Conservation (phyloP, 768 basidiomycete species). For the Obba rivulosa region DNA sequence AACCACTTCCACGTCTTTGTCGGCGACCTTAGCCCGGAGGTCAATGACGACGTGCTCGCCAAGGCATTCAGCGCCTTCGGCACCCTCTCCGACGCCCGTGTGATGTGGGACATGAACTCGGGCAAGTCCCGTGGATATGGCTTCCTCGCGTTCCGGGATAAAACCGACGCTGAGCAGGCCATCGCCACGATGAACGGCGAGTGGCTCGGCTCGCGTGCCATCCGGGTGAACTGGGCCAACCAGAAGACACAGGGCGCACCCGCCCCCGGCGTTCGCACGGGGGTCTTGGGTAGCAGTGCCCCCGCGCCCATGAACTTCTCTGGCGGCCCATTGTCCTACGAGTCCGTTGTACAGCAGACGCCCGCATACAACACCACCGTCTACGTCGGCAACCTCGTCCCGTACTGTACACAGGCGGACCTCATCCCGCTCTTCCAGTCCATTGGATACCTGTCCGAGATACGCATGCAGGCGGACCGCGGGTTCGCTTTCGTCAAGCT, state of each 20-base stretch:
- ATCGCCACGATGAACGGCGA: conserved; percentile 99
- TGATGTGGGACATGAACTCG: conserved; percentile 99
- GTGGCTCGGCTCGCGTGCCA: conserved; percentile 97
- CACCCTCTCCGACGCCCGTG: conserved; percentile 92
- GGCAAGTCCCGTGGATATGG: conserved; percentile 98
- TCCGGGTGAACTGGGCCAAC: conserved; percentile 99
- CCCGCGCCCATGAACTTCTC: conserved; percentile 91
- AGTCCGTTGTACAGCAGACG: conserved; percentile 89
- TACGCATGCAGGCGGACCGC: conserved; percentile 98
- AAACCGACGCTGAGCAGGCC: conserved; percentile 98
- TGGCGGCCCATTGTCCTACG: conserved; percentile 86
- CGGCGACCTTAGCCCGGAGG: conserved; percentile 98
- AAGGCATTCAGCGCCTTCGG: conserved; percentile 99
- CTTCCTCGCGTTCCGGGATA: conserved; percentile 97
- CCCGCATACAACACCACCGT: conserved; percentile 93
- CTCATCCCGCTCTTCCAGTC: conserved; percentile 97
- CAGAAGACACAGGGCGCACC: conserved; percentile 86
- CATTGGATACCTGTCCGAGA: conserved; percentile 97
- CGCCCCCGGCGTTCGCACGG: conserved; percentile 2
- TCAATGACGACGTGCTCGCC: conserved; percentile 93
- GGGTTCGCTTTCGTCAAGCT: conserved; percentile 99
- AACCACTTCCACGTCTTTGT: conserved; percentile 98
- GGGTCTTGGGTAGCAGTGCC: conserved; percentile 42
- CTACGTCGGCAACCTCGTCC: conserved; percentile 98
- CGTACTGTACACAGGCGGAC: conserved; percentile 95